A percentile compares a stretch with the other conserved stretches of the same genome.
Conservation (phyloP, 2,329 filamentous ascomycete genomes). For the Xylariales sp. region DNA sequence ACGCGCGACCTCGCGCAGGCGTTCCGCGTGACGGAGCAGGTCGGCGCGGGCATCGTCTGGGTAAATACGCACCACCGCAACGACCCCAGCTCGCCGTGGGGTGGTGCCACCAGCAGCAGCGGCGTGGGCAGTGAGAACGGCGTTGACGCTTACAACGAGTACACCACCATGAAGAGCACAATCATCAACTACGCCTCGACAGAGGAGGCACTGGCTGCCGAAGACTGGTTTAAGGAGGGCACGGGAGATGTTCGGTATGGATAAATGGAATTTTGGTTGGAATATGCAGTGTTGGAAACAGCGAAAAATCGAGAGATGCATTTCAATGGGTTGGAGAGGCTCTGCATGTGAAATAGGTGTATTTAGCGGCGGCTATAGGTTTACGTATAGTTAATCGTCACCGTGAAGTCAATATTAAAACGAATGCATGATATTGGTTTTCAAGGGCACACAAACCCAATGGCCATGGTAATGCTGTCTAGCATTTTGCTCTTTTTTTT, state of each 20-base stretch:
- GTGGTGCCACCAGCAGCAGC: slow-evolving; percentile 56
- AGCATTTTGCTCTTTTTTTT: too few relatives aligned
- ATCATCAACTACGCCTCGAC: slow-evolving; percentile 63
- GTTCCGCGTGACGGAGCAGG: slow-evolving; percentile 65
- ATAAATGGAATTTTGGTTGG: too few relatives aligned
- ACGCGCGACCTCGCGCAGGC: slow-evolving; percentile 70
- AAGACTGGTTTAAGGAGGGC: slow-evolving; percentile 66
- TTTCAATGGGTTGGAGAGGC: too few relatives aligned
- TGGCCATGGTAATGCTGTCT: too few relatives aligned
- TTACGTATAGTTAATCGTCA: too few relatives aligned
- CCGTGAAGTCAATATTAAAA: too few relatives aligned
- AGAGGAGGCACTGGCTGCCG: slow-evolving; percentile 45
- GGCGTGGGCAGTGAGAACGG: slow-evolving; percentile 73
- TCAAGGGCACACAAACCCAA: too few relatives aligned
- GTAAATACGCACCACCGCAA: slow-evolving; percentile 65
- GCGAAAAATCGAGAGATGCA: too few relatives aligned
- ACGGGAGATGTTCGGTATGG: slow-evolving; percentile 56
- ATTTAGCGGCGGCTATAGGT: too few relatives aligned
- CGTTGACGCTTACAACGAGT: slow-evolving; percentile 56
- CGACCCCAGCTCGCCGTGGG: slow-evolving; percentile 69
- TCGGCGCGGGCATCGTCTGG: slow-evolving; percentile 62
- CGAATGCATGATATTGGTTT: too few relatives aligned
- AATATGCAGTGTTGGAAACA: too few relatives aligned
- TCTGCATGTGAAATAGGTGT: too few relatives aligned
- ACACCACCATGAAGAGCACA: slow-evolving; percentile 60